Percentiles rank a stretch among this genome's conserved stretches.
These are phyloP conservation scores for Aurifilum marmelostoma DNA, from an alignment of 2,329 filamentous ascomycete genomes.

Conservation along the genomic window DNA sequence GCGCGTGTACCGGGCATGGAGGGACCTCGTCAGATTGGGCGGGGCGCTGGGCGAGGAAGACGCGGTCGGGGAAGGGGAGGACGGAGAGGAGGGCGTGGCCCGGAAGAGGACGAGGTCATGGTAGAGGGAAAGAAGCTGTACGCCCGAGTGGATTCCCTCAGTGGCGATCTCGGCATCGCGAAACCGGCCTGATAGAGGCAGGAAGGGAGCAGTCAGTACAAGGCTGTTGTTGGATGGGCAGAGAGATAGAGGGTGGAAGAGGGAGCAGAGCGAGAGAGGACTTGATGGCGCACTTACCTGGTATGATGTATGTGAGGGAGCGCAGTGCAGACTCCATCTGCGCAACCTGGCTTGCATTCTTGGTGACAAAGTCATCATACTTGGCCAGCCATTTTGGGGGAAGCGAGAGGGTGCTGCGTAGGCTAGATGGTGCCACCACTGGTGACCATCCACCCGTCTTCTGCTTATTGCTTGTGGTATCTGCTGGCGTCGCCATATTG, in stretches of 20 bases:
- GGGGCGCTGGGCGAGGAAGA: slow-evolving; percentile 61
- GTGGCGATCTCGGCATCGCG: slow-evolving; percentile 93
- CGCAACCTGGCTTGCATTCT: slow-evolving; percentile 90
- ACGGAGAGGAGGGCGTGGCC: slow-evolving; percentile 56
- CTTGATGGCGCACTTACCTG: slow-evolving; percentile 54
- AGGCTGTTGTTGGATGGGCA: background rate
- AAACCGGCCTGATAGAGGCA: slow-evolving; percentile 66
- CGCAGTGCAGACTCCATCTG: slow-evolving; percentile 94
- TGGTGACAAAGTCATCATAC: slow-evolving; percentile 90
- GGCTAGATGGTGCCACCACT: slow-evolving; percentile 30
- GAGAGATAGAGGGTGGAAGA: too few species aligned
- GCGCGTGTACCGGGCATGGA: slow-evolving; percentile 68
- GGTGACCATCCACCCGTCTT: slow-evolving; percentile 27
- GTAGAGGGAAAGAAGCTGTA: slow-evolving; percentile 89
- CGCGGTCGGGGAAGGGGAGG: slow-evolving; percentile 34
- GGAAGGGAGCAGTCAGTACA: background rate
- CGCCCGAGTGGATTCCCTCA: slow-evolving; percentile 85
- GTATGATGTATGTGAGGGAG: slow-evolving; percentile 94
- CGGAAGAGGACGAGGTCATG: slow-evolving; percentile 84
- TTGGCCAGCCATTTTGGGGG: slow-evolving; percentile 69
- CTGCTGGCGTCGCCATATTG: slow-evolving; percentile 28
- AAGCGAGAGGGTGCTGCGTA: slow-evolving; percentile 55
- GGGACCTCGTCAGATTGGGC: slow-evolving; percentile 56
- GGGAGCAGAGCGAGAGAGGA: slow-evolving; percentile 9
- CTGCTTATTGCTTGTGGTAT: slow-evolving; percentile 24